phyloP scores from a whole-genome alignment of 2,329 filamentous ascomycete species.

The Botryotinia convoluta region DNA sequence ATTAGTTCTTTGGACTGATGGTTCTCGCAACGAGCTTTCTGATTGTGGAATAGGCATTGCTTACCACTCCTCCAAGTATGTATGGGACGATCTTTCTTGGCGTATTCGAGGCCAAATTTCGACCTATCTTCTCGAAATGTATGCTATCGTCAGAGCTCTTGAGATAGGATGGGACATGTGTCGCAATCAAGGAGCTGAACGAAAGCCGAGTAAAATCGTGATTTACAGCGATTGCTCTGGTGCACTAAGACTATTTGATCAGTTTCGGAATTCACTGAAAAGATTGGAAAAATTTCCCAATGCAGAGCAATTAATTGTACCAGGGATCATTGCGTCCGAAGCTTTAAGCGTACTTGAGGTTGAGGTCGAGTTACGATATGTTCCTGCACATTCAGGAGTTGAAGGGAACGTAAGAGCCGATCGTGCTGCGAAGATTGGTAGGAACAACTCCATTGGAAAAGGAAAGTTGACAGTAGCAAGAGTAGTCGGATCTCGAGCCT shows the following conservation, averaged over 20 bases:
- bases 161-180: slow-evolving; percentile 20
- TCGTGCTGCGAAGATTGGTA: slow-evolving; percentile 17
- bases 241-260: background rate
- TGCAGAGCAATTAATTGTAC: slow-evolving; percentile 19
- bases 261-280: background rate
- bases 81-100: slow-evolving; percentile 18
- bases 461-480: background rate
- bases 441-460: background rate
- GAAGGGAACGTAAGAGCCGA: slow-evolving; percentile 20
- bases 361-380: slow-evolving; percentile 18
- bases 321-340: slow-evolving; percentile 20
- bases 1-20: slow-evolving; percentile 19
- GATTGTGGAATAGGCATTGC: background rate
- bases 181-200: slow-evolving; percentile 10
- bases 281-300: background rate
- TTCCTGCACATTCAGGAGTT: slow-evolving; percentile 19
- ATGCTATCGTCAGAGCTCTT: slow-evolving; percentile 22
- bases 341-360: slow-evolving; percentile 17
- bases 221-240: background rate
- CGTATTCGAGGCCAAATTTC: slow-evolving; percentile 14
- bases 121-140: slow-evolving; percentile 18
- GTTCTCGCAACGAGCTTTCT: background rate
- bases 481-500: background rate
- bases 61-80: slow-evolving; percentile 8
- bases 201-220: slow-evolving; percentile 14